These are phyloP conservation scores for Cercospora janseana DNA, from an alignment of 2,329 filamentous ascomycete genomes.

Conservation along the genomic window DNA sequence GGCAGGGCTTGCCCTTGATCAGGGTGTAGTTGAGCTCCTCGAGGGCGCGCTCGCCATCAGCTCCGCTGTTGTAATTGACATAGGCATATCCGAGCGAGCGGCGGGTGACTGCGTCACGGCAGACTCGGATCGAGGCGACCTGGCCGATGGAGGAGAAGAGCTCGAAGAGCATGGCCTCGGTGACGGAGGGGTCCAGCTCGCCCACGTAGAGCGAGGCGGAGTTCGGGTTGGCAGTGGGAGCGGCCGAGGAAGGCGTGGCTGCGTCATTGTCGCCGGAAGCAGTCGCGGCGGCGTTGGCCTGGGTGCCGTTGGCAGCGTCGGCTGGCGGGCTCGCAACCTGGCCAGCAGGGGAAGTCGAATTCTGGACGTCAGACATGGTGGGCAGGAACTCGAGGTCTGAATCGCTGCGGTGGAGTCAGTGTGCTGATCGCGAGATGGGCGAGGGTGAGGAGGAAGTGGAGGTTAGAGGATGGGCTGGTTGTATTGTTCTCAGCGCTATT, in stretches of 20 bases:
- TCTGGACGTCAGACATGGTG: conserved; percentile 46
- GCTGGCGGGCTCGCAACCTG: conserved; percentile 68
- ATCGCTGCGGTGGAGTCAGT: conserved; percentile 16
- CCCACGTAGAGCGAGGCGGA: conserved; percentile 98
- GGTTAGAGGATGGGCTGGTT: conserved; percentile 8
- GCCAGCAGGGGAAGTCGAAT: conserved; percentile 56
- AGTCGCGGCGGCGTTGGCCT: conserved; percentile 70
- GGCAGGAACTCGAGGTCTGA: conserved; percentile 14
- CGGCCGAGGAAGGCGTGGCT: conserved; percentile 68
- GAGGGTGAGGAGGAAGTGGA: background rate
- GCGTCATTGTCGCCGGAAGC: conserved; percentile 62
- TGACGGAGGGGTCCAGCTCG: conserved; percentile 95
- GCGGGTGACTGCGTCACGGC: conserved; percentile 96
- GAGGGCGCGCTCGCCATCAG: conserved; percentile 94
- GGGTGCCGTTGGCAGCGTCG: conserved; percentile 59
- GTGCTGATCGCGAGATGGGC: conserved; percentile 9
- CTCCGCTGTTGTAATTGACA: conserved; percentile 98
- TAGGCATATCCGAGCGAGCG: conserved; percentile 99
- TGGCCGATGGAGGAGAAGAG: conserved; percentile 99
- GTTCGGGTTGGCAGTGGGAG: conserved; percentile 70
- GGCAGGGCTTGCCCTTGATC: conserved; percentile 98
- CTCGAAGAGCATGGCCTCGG: conserved; percentile 99
- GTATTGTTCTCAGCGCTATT: conserved; percentile 17
- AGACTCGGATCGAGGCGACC: conserved; percentile 98
- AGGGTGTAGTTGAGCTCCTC: conserved; percentile 99